These are phyloP conservation scores for Albifimbria verrucaria DNA, from an alignment of 2,329 filamentous ascomycete genomes.

Conservation along the genomic window DNA sequence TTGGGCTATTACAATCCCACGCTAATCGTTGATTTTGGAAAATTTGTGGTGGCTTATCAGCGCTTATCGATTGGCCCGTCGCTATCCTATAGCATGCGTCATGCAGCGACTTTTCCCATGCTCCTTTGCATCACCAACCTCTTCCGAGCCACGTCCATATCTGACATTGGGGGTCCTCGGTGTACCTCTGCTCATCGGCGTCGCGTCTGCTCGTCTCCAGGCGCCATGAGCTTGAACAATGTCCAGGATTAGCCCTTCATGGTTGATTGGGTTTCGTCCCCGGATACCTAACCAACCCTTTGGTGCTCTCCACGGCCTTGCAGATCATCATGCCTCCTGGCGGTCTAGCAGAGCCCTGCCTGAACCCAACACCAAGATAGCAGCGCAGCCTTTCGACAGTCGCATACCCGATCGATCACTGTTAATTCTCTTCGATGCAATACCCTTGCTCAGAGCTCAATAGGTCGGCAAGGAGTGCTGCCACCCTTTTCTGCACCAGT, in stretches of 20 bases:
- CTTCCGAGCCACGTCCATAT: not conserved
- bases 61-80: conserved; percentile 34
- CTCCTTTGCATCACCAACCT: not conserved
- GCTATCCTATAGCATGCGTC: too few species aligned
- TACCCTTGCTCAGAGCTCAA: not conserved
- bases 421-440: not conserved
- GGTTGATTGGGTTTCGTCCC: conserved; percentile 32
- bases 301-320: not conserved
- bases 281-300: conserved; percentile 22
- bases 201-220: conserved; percentile 18
- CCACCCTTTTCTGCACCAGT: too few species aligned
- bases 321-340: not conserved
- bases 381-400: too few species aligned
- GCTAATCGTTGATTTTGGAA: conserved; percentile 20
- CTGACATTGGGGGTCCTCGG: conserved; percentile 7
- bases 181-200: conserved; percentile 11
- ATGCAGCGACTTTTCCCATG: too few species aligned
- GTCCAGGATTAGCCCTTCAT: conserved; percentile 35
- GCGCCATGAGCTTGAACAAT: conserved; percentile 38
- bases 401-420: not conserved
- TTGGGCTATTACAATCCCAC: too few species aligned
- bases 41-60: conserved; percentile 40
- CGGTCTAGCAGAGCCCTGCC: too few species aligned
- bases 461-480: too few species aligned
- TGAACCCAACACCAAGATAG: too few species aligned